phyloP scores from a whole-genome alignment of 2,329 filamentous ascomycete genomes.

The Emergomyces orientalis region DNA sequence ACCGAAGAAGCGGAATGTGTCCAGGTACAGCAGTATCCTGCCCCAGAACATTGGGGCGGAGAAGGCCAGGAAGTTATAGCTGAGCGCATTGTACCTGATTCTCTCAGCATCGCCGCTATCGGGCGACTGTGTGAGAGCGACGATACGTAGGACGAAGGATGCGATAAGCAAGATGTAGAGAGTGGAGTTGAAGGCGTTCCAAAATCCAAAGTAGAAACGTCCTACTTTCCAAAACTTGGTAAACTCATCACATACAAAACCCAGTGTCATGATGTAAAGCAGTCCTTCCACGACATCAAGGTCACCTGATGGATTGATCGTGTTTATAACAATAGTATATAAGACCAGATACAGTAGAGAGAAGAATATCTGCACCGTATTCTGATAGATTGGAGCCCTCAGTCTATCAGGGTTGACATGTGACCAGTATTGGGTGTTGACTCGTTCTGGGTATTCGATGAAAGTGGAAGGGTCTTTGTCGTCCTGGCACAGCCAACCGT shows the following conservation, averaged over 20 bases:
- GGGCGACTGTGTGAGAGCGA: constrained; percentile 58
- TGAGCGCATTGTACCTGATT: constrained; percentile 62
- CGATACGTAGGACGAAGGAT: constrained; percentile 68
- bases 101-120: constrained; percentile 44
- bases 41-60: constrained; percentile 96
- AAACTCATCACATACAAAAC: constrained; percentile 80
- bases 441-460: constrained; percentile 74
- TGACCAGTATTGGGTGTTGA: constrained; percentile 63
- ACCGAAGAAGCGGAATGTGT: constrained; percentile 90
- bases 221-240: constrained; percentile 93
- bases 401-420: constrained; percentile 94
- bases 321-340: constrained; percentile 88
- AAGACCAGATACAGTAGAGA: constrained; percentile 74
- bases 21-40: constrained; percentile 81
- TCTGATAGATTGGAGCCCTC: constrained; percentile 87
- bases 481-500: constrained; percentile 93
- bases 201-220: constrained; percentile 83
- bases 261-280: constrained; percentile 83
- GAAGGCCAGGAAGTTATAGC: constrained; percentile 91
- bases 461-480: constrained; percentile 85
- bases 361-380: constrained; percentile 74
- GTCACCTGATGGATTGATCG: constrained; percentile 75
- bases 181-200: constrained; percentile 87
- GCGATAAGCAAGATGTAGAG: constrained; percentile 71
- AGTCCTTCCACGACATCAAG: constrained; percentile 74